Percentiles rank a stretch among this genome's conserved stretches.
phyloP scores from a whole-genome alignment of 2,329 filamentous ascomycete species.

The Juglanconis sp. region DNA sequence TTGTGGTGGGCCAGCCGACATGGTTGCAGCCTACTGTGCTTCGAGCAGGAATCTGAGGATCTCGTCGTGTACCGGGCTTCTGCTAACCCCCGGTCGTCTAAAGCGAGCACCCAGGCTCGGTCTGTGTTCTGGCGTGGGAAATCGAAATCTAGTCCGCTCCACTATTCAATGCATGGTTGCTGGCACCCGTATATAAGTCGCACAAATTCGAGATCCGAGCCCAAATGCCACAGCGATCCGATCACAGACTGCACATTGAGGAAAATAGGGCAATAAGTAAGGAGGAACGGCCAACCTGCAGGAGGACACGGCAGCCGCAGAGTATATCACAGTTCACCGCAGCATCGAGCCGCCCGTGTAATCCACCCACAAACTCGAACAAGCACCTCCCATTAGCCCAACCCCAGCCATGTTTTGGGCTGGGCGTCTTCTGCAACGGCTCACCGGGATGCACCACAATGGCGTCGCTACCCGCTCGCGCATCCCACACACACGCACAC shows the following conservation, averaged over 20 bases:
- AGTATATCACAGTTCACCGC: not conserved
- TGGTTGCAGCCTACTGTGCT: slow-evolving; percentile 21
- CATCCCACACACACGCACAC: slow-evolving; percentile 2
- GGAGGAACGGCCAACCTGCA: not conserved
- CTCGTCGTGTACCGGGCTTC: not conserved
- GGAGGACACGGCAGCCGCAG: not conserved
- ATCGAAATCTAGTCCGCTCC: not conserved
- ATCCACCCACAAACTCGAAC: not conserved
- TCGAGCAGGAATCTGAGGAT: slow-evolving; percentile 5
- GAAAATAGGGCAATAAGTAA: not conserved
- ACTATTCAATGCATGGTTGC: not conserved
- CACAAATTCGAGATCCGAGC: not conserved
- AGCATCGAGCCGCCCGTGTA: not conserved
- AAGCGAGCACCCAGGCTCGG: not conserved
- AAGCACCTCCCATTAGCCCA: not conserved
- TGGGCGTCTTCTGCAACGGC: not conserved
- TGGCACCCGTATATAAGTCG: not conserved
- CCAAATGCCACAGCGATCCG: not conserved
- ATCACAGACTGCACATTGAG: not conserved
- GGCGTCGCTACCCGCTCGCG: slow-evolving; percentile 12
- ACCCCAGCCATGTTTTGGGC: not conserved
- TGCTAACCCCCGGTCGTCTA: not conserved
- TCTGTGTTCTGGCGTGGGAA: not conserved
- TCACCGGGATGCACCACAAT: slow-evolving; percentile 8
- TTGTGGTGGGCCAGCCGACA: slow-evolving; percentile 37